Conservation (phyloP, 2,329 filamentous ascomycete species). For the Chaetomium strumarium region DNA sequence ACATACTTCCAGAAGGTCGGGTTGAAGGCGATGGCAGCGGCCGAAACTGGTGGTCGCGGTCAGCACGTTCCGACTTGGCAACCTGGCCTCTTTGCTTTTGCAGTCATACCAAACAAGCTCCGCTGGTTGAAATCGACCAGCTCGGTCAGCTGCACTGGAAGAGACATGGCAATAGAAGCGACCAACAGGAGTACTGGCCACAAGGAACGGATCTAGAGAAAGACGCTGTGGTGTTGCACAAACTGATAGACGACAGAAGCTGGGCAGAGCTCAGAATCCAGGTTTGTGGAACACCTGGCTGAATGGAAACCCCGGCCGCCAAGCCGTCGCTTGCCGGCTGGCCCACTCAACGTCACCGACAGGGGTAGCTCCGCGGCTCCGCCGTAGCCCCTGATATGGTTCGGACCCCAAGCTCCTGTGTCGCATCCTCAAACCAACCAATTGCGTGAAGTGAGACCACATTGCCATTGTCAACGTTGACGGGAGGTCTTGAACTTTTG, state of each 20-base stretch:
- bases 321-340: too few species aligned
- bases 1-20: conserved; percentile 99
- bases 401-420: conserved; percentile 12
- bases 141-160: conserved; percentile 28
- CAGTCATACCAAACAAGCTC: conserved; percentile 57
- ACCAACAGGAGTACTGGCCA: background rate
- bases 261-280: background rate
- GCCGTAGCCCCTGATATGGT: background rate
- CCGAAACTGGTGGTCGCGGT: conserved; percentile 57
- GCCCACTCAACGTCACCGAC: background rate
- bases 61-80: conserved; percentile 15
- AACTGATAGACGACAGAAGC: background rate
- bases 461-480: conserved; percentile 17
- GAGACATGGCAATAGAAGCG: conserved; percentile 31
- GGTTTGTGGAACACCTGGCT: too few species aligned
- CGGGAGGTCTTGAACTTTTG: background rate
- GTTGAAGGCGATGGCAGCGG: conserved; percentile 82
- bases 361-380: background rate
- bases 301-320: too few species aligned
- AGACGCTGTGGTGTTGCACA: background rate
- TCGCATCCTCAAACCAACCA: conserved; percentile 23
- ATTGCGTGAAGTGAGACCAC: conserved; percentile 24
- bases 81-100: conserved; percentile 3
- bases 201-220: background rate
- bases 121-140: conserved; percentile 50